phyloP scores from a whole-genome alignment of 768 basidiomycete species.

The Asterophora parasitica region DNA sequence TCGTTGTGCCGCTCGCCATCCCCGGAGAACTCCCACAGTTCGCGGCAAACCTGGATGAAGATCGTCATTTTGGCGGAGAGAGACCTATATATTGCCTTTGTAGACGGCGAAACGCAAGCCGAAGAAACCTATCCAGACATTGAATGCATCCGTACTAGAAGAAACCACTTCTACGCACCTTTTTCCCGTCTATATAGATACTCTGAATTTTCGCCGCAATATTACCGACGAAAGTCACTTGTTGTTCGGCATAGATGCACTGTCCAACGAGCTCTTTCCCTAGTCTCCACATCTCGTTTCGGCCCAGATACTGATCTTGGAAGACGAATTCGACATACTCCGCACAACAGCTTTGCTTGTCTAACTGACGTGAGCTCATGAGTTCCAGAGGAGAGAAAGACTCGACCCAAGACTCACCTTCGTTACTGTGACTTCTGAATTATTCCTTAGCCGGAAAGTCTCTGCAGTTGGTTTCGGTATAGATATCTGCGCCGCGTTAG shows the following conservation, averaged over 20 bases:
- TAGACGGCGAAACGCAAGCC: conserved; percentile 74
- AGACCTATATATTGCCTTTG: conserved; percentile 85
- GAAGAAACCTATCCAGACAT: conserved; percentile 60
- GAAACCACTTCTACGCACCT: conserved; percentile 36
- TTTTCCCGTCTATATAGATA: conserved; percentile 67
- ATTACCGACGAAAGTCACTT: conserved; percentile 78
- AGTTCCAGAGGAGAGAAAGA: background rate
- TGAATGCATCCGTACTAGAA: conserved; percentile 2
- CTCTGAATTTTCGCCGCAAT: conserved; percentile 78
- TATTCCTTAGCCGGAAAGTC: conserved; percentile 64
- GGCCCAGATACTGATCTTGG: conserved; percentile 91
- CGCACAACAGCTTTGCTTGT: conserved; percentile 56
- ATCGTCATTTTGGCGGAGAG: conserved; percentile 89
- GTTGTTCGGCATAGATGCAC: conserved; percentile 81
- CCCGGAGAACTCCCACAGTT: conserved; percentile 95
- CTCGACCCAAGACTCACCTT: conserved; percentile 42
- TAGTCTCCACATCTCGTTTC: conserved; percentile 96
- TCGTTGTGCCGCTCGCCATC: conserved; percentile 96
- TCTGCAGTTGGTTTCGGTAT: conserved; percentile 71
- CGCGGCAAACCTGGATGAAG: conserved; percentile 94
- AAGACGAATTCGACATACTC: conserved; percentile 88
- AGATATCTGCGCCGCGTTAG: conserved; percentile 50
- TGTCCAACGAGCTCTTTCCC: conserved; percentile 76
- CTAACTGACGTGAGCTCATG: conserved; percentile 46
- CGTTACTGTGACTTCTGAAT: conserved; percentile 63